phyloP scores from a whole-genome alignment of 352 stramenopile genomes.

The Phytophthora constricta region DNA sequence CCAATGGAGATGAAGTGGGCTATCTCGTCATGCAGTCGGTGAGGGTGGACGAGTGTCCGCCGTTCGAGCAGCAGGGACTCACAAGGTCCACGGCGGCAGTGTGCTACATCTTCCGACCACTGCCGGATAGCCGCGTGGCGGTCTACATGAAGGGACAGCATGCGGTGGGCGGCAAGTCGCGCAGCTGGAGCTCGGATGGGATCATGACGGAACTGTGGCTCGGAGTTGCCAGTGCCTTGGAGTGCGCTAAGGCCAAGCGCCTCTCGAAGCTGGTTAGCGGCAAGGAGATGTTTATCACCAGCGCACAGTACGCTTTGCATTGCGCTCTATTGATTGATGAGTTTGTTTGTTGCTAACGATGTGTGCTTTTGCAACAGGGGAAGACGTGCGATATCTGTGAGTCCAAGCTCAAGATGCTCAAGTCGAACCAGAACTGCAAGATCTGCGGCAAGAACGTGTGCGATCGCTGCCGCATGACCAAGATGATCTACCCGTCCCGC shows the following conservation, averaged over 20 bases:
- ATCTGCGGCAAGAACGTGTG: conserved; percentile 76
- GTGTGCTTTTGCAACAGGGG: conserved; percentile 20
- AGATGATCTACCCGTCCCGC: conserved; percentile 61
- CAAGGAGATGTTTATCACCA: conserved; percentile 62
- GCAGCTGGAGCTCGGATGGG: conserved; percentile 60
- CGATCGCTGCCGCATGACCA: conserved; percentile 64
- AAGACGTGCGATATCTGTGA: conserved; percentile 72
- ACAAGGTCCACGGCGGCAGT: conserved; percentile 57
- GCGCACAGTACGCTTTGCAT: conserved; percentile 42
- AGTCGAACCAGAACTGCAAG: conserved; percentile 65
- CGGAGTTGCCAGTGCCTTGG: conserved; percentile 53
- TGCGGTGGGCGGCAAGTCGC: conserved; percentile 57
- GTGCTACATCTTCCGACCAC: conserved; percentile 71
- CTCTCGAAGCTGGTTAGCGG: conserved; percentile 56
- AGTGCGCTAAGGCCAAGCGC: conserved; percentile 67
- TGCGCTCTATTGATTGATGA: neutral
- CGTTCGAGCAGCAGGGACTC: conserved; percentile 62
- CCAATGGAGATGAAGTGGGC: conserved; percentile 58
- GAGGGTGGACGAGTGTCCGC: conserved; percentile 54
- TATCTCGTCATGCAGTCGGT: conserved; percentile 72
- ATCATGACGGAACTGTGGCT: conserved; percentile 73
- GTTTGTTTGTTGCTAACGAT: conserved; percentile 9
- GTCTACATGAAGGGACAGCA: conserved; percentile 76
- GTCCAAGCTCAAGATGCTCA: conserved; percentile 59
- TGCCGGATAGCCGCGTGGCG: conserved; percentile 52